Evolutionary conservation across 2,329 filamentous ascomycete species (phyloP), one percentile per base, ranked within the genome.

Genomic region (Madurella mycetomatis): DNA sequence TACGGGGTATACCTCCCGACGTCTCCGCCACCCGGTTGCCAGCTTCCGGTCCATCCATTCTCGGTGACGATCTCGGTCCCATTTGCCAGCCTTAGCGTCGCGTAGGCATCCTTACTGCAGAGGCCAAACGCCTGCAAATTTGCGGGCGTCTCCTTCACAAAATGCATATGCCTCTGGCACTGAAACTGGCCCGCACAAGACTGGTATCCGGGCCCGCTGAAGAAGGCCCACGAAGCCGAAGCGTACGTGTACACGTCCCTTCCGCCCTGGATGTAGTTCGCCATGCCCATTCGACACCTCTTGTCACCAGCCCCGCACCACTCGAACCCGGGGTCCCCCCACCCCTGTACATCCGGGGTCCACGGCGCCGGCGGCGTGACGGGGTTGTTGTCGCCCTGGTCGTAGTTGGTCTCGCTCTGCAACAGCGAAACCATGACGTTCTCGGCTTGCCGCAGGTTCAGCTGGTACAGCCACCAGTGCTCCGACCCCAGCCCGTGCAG

Each of bases 391-490:
- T 72, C 67, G 16, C 71, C 71, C 56, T 76, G 69, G 59, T 70
- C 67, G 62, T 80, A 81, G 43, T 80, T 79, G 9, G 79, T 81
- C 66, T 83, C 80, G 44, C 73, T 73, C 66, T 83, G 78, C 54
- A 79, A 71, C 65, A 81, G 61, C 13, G 73, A 73, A 13, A 78
- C 69, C 51, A 79, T 71, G 9, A 83, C 73, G 55, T 80, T 79
- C 51, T 70, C 63, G 1, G 79, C 78, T 37, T 70, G 67, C 46
- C 72, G 69, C 49, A 83, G 66, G 57, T 81, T 78, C 59, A 82
- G 76, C 66, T 84, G 79, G 68, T 84, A 84, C 46, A 84, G 66
- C 65, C 76, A 76, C 67, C 76, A 77, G 65, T 84, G 81, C 69
- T 84, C 81, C 44, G 72, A 77, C 2, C 76, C 75, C 1, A 77